A percentile compares a stretch with the other conserved stretches of the same genome.
Conservation (phyloP, 2,329 filamentous ascomycete species). For the Aspergillus pseudoterreus region DNA sequence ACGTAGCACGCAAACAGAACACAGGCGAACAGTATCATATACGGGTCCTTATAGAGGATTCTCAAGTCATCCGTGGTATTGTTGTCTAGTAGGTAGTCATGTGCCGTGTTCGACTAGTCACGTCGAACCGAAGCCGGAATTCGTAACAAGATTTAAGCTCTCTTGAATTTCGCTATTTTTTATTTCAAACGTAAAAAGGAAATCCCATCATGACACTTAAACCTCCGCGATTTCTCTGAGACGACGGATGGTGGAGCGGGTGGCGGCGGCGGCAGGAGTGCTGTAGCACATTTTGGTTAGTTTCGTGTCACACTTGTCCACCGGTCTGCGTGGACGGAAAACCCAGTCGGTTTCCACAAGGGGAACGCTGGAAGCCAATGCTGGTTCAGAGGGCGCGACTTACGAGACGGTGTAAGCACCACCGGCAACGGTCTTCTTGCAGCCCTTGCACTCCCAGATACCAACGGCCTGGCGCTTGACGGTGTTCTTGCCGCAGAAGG, state of each 20-base stretch:
- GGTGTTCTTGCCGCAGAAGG: constrained; percentile 96
- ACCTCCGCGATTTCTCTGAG: constrained; percentile 97
- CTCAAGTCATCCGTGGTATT: not conserved
- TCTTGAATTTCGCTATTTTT: constrained; percentile 35
- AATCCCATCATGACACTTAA: constrained; percentile 39
- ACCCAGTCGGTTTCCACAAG: not conserved
- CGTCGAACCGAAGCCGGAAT: constrained; percentile 17
- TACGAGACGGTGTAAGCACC: constrained; percentile 97
- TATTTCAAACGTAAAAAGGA: constrained; percentile 35
- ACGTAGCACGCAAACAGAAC: not conserved
- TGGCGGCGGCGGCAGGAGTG: constrained; percentile 88
- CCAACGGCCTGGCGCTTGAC: constrained; percentile 88
- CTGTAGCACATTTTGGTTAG: constrained; percentile 44
- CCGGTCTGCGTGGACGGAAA: not conserved
- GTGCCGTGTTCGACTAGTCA: constrained; percentile 14
- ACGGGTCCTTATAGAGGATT: not conserved
- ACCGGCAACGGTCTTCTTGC: constrained; percentile 90
- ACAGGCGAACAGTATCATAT: not conserved
- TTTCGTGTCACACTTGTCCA: constrained; percentile 7
- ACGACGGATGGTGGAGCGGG: constrained; percentile 93
- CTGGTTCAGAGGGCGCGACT: constrained; percentile 45
- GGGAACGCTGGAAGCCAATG: not conserved
- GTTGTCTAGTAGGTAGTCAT: not conserved
- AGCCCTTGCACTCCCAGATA: constrained; percentile 95
- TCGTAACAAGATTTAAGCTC: constrained; percentile 22